Evolutionary conservation across 108 stramenopile genomes (phyloP).

Genomic region (Nitzschia putrida): DNA sequence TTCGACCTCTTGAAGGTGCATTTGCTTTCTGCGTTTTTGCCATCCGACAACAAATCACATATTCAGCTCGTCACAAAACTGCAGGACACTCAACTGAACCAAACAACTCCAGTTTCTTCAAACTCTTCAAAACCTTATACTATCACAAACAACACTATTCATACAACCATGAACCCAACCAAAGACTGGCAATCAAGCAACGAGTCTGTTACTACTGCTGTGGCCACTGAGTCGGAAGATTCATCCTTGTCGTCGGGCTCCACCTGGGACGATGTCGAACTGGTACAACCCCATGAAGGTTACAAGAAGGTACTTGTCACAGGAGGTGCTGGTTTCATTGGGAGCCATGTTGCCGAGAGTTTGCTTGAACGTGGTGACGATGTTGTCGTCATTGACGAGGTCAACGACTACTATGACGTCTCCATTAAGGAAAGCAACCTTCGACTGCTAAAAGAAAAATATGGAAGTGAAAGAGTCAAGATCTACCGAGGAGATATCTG

Average conservation of each 20-base stretch:
- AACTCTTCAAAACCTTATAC: neutral
- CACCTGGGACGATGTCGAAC: slow-evolving; percentile 37
- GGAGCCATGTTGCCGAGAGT: slow-evolving; percentile 79
- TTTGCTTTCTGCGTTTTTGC: neutral
- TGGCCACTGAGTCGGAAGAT: slow-evolving; percentile 2
- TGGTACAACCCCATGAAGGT: slow-evolving; percentile 67
- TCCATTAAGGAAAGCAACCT: slow-evolving; percentile 90
- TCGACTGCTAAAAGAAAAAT: slow-evolving; percentile 54
- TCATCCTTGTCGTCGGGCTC: slow-evolving; percentile 10
- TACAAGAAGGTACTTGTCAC: slow-evolving; percentile 95
- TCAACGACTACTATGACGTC: slow-evolving; percentile 98
- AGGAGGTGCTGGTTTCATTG: slow-evolving; percentile 97
- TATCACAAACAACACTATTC: too few species aligned
- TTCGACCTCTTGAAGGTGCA: slow-evolving; percentile 11
- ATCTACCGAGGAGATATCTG: slow-evolving; percentile 92
- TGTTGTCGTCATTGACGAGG: slow-evolving; percentile 96
- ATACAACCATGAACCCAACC: slow-evolving; percentile 3
- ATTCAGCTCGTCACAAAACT: neutral
- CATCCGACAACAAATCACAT: neutral
- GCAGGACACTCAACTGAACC: neutral
- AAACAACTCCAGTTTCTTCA: neutral
- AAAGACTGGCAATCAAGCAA: slow-evolving; percentile 8
- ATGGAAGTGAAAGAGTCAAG: slow-evolving; percentile 43
- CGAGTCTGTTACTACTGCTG: slow-evolving; percentile 6
- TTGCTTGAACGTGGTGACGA: slow-evolving; percentile 91